Evolutionary conservation across 306 rosid genomes (phyloP).

Genomic region (Echinosophora koreensis): DNA sequence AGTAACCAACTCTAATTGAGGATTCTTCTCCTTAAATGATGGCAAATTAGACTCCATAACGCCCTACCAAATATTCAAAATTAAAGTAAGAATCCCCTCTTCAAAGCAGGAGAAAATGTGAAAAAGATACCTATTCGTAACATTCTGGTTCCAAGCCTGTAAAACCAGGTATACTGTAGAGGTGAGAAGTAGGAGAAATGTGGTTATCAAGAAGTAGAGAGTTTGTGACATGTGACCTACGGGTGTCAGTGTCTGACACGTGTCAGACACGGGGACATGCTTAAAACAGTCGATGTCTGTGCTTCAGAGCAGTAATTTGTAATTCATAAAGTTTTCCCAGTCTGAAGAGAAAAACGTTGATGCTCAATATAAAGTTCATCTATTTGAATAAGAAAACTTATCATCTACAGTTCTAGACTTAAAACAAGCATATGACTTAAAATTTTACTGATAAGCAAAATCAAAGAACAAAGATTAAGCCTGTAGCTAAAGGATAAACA

Average conservation of each 20-base stretch:
- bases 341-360: too few species aligned
- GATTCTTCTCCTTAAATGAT: constrained; percentile 72
- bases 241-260: too few species aligned
- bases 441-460: constrained; percentile 1
- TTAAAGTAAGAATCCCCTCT: constrained; percentile 20
- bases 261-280: too few species aligned
- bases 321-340: neutral
- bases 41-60: constrained; percentile 84
- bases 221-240: too few species aligned
- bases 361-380: too few species aligned
- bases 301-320: too few species aligned
- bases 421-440: neutral
- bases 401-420: neutral
- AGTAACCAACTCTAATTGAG: constrained; percentile 85
- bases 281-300: too few species aligned
- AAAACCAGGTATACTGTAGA: neutral
- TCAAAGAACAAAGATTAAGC: neutral
- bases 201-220: constrained; percentile 1
- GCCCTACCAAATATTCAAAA: constrained; percentile 61
- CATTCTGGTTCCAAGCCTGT: constrained; percentile 1
- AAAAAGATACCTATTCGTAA: neutral
- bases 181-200: constrained; percentile 7
- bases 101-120: constrained; percentile 17
- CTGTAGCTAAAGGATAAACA: constrained; percentile 13
- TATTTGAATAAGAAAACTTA: too few species aligned